Evolutionary conservation across 805 yeast species (phyloP), one percentile per base, ranked within the genome.

Genomic region (Candida tibetensis): DNA sequence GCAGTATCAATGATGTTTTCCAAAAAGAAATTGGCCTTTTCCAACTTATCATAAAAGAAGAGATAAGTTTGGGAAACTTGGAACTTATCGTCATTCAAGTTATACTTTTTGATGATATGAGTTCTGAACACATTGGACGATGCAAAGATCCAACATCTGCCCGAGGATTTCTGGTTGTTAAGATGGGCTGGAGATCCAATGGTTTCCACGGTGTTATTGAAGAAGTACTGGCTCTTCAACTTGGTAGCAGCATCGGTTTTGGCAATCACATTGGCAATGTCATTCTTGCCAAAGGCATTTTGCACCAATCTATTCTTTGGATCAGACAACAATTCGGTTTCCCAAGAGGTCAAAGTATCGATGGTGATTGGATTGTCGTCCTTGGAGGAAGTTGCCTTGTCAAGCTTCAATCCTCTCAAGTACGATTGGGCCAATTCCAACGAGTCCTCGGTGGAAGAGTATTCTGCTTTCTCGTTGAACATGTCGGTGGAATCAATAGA

Each of bases 131-230:
- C 73, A 50, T 88, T 87, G 37, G 86, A 77, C 1, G 91, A 76
- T 8, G 95, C 95, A 60, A 87, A 87, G 44, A 87, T 72, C 95
- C 95, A 87, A 62, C 96, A 87, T 51, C 95, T 69, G 21, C 95
- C 96, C 16, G 87, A 77, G 8, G 77, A 59, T 51, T 76, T 75
- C 66, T 87, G 96, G 62, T 82, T 81, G 51, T 68, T 60, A 40
- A 53, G 55, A 40, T 40, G 61, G 3, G 58, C 40, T 3, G 69
- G 68, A 10, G 66, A 55, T 3, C 72, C 72, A 35, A 66, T 53
- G 12, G 56, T 51, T 19, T 59, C 61, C 4, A 68, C 64, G 42
- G 60, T 60, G 27, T 51, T 48, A 39, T 69, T 69, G 51, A 68
- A 69, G 34, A 64, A 57, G 46, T 51, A 66, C 27, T 55, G 58